Conservation (phyloP, 345 rosid species). For the Acer campestre region DNA sequence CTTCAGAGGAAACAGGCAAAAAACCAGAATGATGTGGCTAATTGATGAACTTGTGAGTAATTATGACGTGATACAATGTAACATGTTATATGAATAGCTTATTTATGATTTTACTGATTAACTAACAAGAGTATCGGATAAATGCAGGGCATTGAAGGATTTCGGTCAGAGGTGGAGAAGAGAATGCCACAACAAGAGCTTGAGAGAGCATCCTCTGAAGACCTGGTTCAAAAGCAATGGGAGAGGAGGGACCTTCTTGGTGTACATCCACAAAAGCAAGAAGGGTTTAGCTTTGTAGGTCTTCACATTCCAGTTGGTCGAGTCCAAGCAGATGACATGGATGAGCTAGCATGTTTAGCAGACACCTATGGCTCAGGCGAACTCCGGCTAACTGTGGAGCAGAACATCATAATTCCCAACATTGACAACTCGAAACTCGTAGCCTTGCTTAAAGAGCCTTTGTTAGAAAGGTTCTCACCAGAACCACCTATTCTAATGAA, state of each 20-base stretch:
- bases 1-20: slow-evolving; percentile 81
- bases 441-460: slow-evolving; percentile 66
- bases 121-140: neutral
- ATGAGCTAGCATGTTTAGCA: slow-evolving; percentile 74
- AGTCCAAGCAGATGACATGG: slow-evolving; percentile 92
- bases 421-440: slow-evolving; percentile 69
- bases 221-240: slow-evolving; percentile 75
- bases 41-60: slow-evolving; percentile 87
- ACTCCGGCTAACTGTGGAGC: slow-evolving; percentile 89
- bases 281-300: slow-evolving; percentile 81
- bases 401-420: slow-evolving; percentile 87
- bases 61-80: neutral
- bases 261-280: slow-evolving; percentile 85
- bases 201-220: slow-evolving; percentile 68
- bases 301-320: slow-evolving; percentile 91
- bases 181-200: slow-evolving; percentile 69
- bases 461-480: slow-evolving; percentile 62
- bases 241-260: slow-evolving; percentile 82
- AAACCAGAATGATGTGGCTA: slow-evolving; percentile 98
- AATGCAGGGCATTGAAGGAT: slow-evolving; percentile 83
- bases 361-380: slow-evolving; percentile 84
- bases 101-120: neutral
- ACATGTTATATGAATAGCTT: neutral
- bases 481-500: slow-evolving; percentile 83
- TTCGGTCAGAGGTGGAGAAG: slow-evolving; percentile 72